phyloP scores from a whole-genome alignment of 495 filamentous ascomycete genomes.

The Lentithecium fluviatile region DNA sequence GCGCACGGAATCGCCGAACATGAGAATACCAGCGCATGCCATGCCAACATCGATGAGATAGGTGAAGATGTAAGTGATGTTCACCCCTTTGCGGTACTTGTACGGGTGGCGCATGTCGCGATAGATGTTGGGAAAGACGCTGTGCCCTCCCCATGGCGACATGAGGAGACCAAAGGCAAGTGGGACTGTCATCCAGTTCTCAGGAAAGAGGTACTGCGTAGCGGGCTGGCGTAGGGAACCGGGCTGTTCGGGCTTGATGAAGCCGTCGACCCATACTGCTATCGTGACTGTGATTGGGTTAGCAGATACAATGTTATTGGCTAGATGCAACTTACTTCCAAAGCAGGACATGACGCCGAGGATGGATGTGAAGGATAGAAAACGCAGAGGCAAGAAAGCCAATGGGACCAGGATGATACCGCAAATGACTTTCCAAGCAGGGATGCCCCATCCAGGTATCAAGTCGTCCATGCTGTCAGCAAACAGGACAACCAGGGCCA shows the following conservation, averaged over 20 bases:
- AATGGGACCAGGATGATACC: slow-evolving; percentile 78
- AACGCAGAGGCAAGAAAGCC: slow-evolving; percentile 78
- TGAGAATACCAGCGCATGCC: slow-evolving; percentile 78
- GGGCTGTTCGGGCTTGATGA: slow-evolving; percentile 74
- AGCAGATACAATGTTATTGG: slow-evolving; percentile 15
- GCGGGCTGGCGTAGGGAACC: slow-evolving; percentile 87
- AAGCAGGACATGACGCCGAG: slow-evolving; percentile 86
- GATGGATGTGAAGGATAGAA: slow-evolving; percentile 87
- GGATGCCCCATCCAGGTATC: slow-evolving; percentile 68
- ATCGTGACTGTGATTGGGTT: slow-evolving; percentile 60
- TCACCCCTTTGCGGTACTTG: slow-evolving; percentile 74
- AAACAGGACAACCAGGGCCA: slow-evolving; percentile 90
- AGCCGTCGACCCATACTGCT: slow-evolving; percentile 79
- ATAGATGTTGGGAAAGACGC: slow-evolving; percentile 96
- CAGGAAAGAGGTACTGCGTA: slow-evolving; percentile 71
- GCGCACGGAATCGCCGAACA: slow-evolving; percentile 84
- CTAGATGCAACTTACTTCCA: slow-evolving; percentile 62
- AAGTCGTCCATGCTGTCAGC: slow-evolving; percentile 82
- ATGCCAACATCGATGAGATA: slow-evolving; percentile 76
- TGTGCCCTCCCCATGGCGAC: slow-evolving; percentile 95
- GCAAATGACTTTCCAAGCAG: slow-evolving; percentile 85
- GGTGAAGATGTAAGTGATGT: slow-evolving; percentile 85
- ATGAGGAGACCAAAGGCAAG: slow-evolving; percentile 92
- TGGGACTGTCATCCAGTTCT: slow-evolving; percentile 86
- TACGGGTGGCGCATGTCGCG: slow-evolving; percentile 94